Conservation (phyloP, 306 rosid genomes). For the Prunus padus region DNA sequence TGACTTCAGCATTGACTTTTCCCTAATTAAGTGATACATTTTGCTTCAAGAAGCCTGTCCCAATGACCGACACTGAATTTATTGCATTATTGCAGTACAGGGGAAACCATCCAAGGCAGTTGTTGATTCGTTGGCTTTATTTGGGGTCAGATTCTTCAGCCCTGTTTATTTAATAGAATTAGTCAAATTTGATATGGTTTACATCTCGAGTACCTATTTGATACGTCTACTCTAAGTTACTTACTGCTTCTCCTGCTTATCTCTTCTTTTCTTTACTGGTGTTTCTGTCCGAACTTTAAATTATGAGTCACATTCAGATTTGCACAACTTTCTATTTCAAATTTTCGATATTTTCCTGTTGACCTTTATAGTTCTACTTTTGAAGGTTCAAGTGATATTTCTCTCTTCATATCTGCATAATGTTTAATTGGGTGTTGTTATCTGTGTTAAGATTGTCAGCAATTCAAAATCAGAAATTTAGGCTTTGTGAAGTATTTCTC, state of each 20-base stretch:
- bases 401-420: too few species aligned
- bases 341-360: too few species aligned
- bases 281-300: too few species aligned
- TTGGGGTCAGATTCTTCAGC: constrained; percentile 78
- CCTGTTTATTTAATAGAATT: constrained; percentile 28
- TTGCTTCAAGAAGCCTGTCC: constrained; percentile 15
- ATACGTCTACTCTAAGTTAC: neutral
- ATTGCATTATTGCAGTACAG: constrained; percentile 65
- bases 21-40: constrained; percentile 1
- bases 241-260: too few species aligned
- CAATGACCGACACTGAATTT: constrained; percentile 21
- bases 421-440: neutral
- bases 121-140: constrained; percentile 93
- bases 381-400: too few species aligned
- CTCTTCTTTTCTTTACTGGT: too few species aligned
- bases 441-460: neutral
- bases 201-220: neutral
- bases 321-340: too few species aligned
- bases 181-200: neutral
- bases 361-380: too few species aligned
- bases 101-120: constrained; percentile 88
- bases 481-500: neutral
- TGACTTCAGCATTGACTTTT: constrained; percentile 3
- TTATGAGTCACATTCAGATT: too few species aligned
- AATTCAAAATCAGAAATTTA: neutral